Evolutionary conservation across 768 basidiomycete species (phyloP).

Genomic region (Rossbeevera mucosa): DNA sequence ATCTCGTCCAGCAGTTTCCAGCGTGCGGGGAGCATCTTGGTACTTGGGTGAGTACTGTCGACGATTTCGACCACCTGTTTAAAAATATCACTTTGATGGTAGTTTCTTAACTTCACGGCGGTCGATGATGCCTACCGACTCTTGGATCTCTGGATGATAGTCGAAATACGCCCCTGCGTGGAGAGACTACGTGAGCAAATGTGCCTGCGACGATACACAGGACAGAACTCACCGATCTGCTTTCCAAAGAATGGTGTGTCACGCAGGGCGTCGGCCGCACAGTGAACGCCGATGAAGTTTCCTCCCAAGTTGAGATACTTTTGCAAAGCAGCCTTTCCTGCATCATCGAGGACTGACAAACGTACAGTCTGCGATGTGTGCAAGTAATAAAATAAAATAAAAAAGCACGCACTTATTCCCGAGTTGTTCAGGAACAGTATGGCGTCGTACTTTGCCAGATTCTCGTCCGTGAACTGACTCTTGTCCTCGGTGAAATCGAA

Average conservation of each 20-base stretch:
- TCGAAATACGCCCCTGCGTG: slow-evolving; percentile 61
- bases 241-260: slow-evolving; percentile 53
- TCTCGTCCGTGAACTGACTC: slow-evolving; percentile 49
- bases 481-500: slow-evolving; percentile 68
- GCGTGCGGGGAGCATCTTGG: slow-evolving; percentile 43
- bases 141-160: slow-evolving; percentile 62
- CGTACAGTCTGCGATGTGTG: not conserved
- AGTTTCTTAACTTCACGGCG: not conserved
- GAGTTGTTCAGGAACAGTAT: slow-evolving; percentile 67
- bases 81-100: not conserved
- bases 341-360: slow-evolving; percentile 48
- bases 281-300: slow-evolving; percentile 66
- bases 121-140: slow-evolving; percentile 44
- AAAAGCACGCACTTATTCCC: slow-evolving; percentile 53
- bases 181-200: not conserved
- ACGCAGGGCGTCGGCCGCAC: slow-evolving; percentile 56
- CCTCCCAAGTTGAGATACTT: slow-evolving; percentile 64
- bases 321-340: slow-evolving; percentile 58
- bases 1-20: slow-evolving; percentile 61
- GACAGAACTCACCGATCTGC: slow-evolving; percentile 45
- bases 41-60: slow-evolving; percentile 58
- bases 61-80: slow-evolving; percentile 55
- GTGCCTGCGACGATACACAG: not conserved
- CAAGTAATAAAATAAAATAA: not conserved
- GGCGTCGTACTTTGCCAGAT: slow-evolving; percentile 55